A percentile compares a stretch with the other conserved stretches of the same genome.
phyloP scores from a whole-genome alignment of 495 filamentous ascomycete genomes.

The Xeromyces bisporus region DNA sequence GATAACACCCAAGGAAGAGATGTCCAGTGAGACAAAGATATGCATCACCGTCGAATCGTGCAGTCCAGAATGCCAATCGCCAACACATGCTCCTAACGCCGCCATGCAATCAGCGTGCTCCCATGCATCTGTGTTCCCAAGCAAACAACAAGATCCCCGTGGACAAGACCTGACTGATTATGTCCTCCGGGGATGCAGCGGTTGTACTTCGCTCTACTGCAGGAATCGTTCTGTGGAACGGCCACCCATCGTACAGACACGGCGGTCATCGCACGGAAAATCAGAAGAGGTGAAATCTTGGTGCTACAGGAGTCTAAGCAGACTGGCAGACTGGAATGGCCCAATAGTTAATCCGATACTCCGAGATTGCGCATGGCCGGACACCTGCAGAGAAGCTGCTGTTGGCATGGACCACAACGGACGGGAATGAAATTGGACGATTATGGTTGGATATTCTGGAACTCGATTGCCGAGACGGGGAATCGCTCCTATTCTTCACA shows the following conservation, averaged over 20 bases:
- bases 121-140: not conserved
- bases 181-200: not conserved
- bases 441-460: too few species aligned
- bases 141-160: constrained; percentile 1
- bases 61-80: constrained; percentile 3
- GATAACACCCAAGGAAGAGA: too few species aligned
- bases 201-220: constrained; percentile 8
- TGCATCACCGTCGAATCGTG: not conserved
- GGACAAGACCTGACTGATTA: not conserved
- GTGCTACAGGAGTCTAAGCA: constrained; percentile 6
- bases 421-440: too few species aligned
- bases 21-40: constrained; percentile 3
- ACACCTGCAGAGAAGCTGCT: not conserved
- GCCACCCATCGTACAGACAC: constrained; percentile 5
- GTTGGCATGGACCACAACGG: not conserved
- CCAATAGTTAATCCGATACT: not conserved
- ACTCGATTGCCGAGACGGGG: too few species aligned
- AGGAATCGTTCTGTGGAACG: constrained; percentile 7
- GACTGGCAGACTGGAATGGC: not conserved
- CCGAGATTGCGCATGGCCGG: constrained; percentile 1
- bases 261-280: constrained; percentile 4
- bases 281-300: constrained; percentile 4
- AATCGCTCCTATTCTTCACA: not conserved
- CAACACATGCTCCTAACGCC: constrained; percentile 4
- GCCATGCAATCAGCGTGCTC: not conserved